Conservation (phyloP, 2,329 filamentous ascomycete genomes). For the Fusarium sp. region DNA sequence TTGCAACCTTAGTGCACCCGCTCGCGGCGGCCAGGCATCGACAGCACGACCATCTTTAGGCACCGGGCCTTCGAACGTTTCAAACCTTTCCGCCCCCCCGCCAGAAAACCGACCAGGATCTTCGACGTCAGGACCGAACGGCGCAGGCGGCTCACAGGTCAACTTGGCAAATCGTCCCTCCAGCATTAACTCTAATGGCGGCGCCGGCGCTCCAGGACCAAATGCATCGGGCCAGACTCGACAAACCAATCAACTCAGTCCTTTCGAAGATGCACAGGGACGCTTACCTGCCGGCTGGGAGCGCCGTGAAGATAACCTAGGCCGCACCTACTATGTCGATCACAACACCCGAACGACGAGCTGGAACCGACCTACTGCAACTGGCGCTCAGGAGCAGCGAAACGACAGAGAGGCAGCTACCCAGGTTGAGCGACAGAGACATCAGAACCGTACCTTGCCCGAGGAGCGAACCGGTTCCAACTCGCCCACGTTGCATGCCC, state of each 20-base stretch:
- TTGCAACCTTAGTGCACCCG: conserved; percentile 82
- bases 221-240: conserved; percentile 51
- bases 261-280: conserved; percentile 96
- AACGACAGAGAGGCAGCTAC: conserved; percentile 89
- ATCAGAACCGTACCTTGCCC: conserved; percentile 94
- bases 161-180: conserved; percentile 60
- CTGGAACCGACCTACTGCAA: conserved; percentile 89
- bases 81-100: conserved; percentile 57
- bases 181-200: conserved; percentile 56
- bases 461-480: conserved; percentile 95
- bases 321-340: conserved; percentile 97
- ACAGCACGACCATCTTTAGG: conserved; percentile 61
- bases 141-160: conserved; percentile 56
- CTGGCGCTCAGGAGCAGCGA: conserved; percentile 77
- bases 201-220: conserved; percentile 43
- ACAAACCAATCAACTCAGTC: conserved; percentile 71
- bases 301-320: conserved; percentile 91
- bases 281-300: conserved; percentile 95
- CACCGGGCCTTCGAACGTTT: conserved; percentile 58
- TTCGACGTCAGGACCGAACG: conserved; percentile 63
- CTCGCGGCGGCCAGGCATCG: conserved; percentile 62
- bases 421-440: conserved; percentile 89
- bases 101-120: conserved; percentile 64
- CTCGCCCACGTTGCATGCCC: conserved; percentile 80
- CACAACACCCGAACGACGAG: conserved; percentile 97